Percentiles rank a stretch among this genome's conserved stretches.
Evolutionary conservation across 306 rosid species (phyloP).

Genomic region (Cucurbita maxima): DNA sequence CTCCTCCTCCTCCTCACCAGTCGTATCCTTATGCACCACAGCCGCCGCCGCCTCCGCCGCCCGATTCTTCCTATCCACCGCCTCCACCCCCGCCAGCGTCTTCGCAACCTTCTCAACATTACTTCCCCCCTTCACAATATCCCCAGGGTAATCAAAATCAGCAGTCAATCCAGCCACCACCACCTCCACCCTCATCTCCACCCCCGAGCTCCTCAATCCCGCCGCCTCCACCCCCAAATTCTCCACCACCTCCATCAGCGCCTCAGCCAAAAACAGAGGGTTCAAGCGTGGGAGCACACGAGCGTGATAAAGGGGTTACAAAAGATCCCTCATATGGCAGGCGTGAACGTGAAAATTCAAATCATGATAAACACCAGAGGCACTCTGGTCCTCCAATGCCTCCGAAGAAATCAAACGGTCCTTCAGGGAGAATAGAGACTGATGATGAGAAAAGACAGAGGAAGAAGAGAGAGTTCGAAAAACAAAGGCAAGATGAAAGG

Average conservation of each 20-base stretch:
- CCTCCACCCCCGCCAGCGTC: conserved; percentile 58
- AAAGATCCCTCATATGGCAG: conserved; percentile 45
- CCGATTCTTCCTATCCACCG: conserved; percentile 52
- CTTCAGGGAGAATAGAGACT: conserved; percentile 49
- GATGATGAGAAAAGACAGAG: conserved; percentile 75
- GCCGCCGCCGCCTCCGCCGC: conserved; percentile 46
- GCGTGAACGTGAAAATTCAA: conserved; percentile 44
- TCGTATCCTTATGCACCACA: conserved; percentile 25
- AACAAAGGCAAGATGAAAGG: conserved; percentile 77
- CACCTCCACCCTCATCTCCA: conserved; percentile 54
- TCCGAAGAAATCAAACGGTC: conserved; percentile 39
- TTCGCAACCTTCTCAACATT: conserved; percentile 29
- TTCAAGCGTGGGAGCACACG: conserved; percentile 26
- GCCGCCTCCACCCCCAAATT: conserved; percentile 58
- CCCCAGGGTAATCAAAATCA: conserved; percentile 35
- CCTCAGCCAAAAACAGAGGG: conserved; percentile 22
- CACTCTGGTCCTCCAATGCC: conserved; percentile 30
- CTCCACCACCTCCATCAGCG: conserved; percentile 45
- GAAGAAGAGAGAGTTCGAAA: conserved; percentile 78
- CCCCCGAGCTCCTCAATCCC: conserved; percentile 50
- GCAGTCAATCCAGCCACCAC: conserved; percentile 39
- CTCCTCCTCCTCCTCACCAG: conserved; percentile 47
- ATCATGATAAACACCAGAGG: conserved; percentile 55
- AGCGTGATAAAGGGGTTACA: conserved; percentile 28
- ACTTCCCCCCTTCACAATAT: conserved; percentile 47